Evolutionary conservation across 2,329 filamentous ascomycete species (phyloP).

Genomic region (Periconia digitata): DNA sequence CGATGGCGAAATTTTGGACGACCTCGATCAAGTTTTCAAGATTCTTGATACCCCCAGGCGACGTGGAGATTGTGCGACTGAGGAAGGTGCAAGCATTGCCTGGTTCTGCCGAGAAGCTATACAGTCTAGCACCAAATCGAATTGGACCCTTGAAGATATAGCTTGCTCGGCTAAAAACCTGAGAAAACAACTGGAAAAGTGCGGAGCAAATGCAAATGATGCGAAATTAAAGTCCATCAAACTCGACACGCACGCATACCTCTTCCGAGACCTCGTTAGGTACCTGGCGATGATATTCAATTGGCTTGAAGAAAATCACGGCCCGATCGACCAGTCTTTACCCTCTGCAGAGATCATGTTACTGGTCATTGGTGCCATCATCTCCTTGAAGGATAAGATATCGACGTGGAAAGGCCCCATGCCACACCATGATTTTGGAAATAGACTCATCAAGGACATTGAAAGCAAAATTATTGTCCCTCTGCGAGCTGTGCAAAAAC

Average conservation of each 20-base stretch:
- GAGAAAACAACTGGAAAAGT: constrained; percentile 7
- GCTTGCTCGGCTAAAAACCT: constrained; percentile 9
- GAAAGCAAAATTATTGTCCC: constrained; percentile 26
- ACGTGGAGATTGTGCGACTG: constrained; percentile 20
- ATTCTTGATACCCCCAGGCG: constrained; percentile 21
- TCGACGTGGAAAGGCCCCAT: constrained; percentile 23
- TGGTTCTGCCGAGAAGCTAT: constrained; percentile 12
- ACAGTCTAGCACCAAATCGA: constrained; percentile 3
- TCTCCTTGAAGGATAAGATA: constrained; percentile 28
- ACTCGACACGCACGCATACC: constrained; percentile 26
- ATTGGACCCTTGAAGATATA: constrained; percentile 12
- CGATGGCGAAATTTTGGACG: background rate
- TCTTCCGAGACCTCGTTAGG: constrained; percentile 23
- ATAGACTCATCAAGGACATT: constrained; percentile 26
- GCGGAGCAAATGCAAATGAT: constrained; percentile 1
- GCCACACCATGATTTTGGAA: constrained; percentile 14
- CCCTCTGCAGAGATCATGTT: constrained; percentile 20
- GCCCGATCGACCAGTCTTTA: constrained; percentile 9
- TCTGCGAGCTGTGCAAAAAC: constrained; percentile 17
- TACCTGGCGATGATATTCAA: constrained; percentile 20
- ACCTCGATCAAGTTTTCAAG: constrained; percentile 21
- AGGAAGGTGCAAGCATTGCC: constrained; percentile 14
- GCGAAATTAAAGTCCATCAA: constrained; percentile 21
- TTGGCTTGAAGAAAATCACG: constrained; percentile 12
- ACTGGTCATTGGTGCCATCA: constrained; percentile 16